Conservation (phyloP, 768 basidiomycete genomes). For the Trametes sanguinea region DNA sequence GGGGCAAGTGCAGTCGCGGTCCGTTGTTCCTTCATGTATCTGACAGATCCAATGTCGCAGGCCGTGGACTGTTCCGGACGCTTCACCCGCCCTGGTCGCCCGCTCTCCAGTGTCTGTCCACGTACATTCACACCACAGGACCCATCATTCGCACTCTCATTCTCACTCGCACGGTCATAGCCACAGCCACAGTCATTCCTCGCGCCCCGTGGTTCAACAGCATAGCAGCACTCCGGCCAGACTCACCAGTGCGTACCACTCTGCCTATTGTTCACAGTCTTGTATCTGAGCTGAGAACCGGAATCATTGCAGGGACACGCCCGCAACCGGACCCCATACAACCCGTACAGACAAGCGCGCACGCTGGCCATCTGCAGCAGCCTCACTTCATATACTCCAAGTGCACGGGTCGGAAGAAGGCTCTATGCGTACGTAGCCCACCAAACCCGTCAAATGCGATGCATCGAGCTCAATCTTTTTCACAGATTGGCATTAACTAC, state of each 20-base stretch:
- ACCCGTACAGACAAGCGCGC: not conserved
- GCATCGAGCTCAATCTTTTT: not conserved
- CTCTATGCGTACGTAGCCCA: constrained; percentile 66
- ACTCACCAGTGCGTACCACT: not conserved
- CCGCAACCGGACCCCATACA: constrained; percentile 2
- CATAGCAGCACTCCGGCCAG: constrained; percentile 7
- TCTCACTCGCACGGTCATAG: constrained; percentile 11
- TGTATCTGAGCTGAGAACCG: not conserved
- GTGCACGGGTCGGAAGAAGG: constrained; percentile 86
- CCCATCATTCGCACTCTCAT: constrained; percentile 19
- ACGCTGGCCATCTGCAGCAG: not conserved
- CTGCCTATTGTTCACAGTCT: not conserved
- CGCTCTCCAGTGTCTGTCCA: constrained; percentile 11
- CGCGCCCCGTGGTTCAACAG: constrained; percentile 3
- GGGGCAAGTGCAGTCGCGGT: not conserved
- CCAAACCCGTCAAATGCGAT: not conserved
- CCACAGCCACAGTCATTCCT: constrained; percentile 10
- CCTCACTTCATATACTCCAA: constrained; percentile 67
- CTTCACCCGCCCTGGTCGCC: not conserved
- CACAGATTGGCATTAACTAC: constrained; percentile 90
- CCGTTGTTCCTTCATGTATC: not conserved
- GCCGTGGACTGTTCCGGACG: constrained; percentile 11
- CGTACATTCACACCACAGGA: constrained; percentile 8
- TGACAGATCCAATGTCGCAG: not conserved
- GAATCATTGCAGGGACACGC: not conserved